Evolutionary conservation across 192 early-diverging fungal species (phyloP).

Genomic region (Coemansia nantahalensis): DNA sequence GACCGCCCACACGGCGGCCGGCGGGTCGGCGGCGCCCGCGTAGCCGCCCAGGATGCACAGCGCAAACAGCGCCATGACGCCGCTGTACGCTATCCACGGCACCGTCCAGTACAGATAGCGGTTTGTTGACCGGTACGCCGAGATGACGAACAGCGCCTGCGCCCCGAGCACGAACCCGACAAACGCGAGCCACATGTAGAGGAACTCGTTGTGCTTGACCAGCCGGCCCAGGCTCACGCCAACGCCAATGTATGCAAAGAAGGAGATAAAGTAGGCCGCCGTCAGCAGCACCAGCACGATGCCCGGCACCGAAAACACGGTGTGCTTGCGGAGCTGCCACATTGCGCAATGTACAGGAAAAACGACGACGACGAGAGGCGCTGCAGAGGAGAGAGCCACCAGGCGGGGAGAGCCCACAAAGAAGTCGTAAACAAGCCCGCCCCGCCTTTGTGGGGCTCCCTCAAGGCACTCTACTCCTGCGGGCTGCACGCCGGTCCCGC

Average conservation of each 20-base stretch:
- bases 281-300: slow-evolving; percentile 30
- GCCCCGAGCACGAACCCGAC: slow-evolving; percentile 29
- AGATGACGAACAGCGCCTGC: slow-evolving; percentile 53
- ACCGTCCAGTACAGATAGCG: slow-evolving; percentile 49
- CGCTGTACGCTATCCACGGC: slow-evolving; percentile 45
- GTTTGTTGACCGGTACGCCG: slow-evolving; percentile 44
- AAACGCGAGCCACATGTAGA: slow-evolving; percentile 48
- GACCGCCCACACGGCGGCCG: slow-evolving; percentile 41
- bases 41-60: slow-evolving; percentile 42
- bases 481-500: too few species aligned
- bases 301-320: slow-evolving; percentile 48
- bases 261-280: slow-evolving; percentile 28
- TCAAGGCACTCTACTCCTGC: too few species aligned
- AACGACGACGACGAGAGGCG: too few species aligned
- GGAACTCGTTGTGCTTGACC: slow-evolving; percentile 40
- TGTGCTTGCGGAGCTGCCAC: slow-evolving; percentile 51
- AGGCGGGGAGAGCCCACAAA: too few species aligned
- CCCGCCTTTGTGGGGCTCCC: too few species aligned
- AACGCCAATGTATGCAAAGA: slow-evolving; percentile 48
- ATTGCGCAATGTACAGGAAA: too few species aligned
- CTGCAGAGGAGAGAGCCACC: too few species aligned
- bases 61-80: slow-evolving; percentile 23
- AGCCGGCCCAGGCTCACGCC: slow-evolving; percentile 26
- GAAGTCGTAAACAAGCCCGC: too few species aligned
- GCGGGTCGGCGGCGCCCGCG: slow-evolving; percentile 10